Conservation (phyloP, 129 eudicot species). For the Flaveria linearis region DNA sequence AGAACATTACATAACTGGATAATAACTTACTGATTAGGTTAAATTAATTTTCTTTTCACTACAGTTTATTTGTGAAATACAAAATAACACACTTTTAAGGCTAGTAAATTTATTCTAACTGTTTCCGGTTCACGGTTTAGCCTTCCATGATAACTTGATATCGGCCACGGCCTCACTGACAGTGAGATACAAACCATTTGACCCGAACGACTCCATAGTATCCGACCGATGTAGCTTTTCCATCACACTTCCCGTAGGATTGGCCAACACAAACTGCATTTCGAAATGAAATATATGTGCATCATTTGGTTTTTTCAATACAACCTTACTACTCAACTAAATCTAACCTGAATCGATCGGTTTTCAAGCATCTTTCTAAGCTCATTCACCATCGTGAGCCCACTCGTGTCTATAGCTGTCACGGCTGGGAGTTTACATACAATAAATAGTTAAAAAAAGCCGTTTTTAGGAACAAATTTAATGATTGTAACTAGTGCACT, state of each 20-base stretch:
- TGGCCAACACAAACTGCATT: constrained; percentile 45
- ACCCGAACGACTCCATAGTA: constrained; percentile 25
- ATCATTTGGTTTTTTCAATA: background rate
- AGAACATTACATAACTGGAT: background rate
- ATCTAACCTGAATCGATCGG: constrained; percentile 63
- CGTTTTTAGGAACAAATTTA: too few relatives aligned
- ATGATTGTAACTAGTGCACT: background rate
- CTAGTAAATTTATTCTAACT: background rate
- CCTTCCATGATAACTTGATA: constrained; percentile 35
- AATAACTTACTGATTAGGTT: background rate
- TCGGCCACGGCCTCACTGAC: constrained; percentile 45
- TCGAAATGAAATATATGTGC: background rate
- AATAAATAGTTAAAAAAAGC: background rate
- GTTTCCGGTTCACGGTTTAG: background rate
- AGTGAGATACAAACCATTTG: constrained; percentile 31
- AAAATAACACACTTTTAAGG: background rate
- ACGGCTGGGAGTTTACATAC: constrained; percentile 55
- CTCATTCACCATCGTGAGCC: constrained; percentile 63
- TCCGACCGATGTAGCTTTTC: constrained; percentile 48
- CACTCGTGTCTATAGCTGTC: constrained; percentile 93
- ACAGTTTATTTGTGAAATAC: background rate
- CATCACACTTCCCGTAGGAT: constrained; percentile 45
- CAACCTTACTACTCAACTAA: background rate
- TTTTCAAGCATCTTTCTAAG: constrained; percentile 66
- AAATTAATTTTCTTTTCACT: background rate